Evolutionary conservation across 225 moss, liverwort and hornwort genomes (phyloP), one percentile per base, ranked within the genome.

Genomic region (Pleurozium schreberi): DNA sequence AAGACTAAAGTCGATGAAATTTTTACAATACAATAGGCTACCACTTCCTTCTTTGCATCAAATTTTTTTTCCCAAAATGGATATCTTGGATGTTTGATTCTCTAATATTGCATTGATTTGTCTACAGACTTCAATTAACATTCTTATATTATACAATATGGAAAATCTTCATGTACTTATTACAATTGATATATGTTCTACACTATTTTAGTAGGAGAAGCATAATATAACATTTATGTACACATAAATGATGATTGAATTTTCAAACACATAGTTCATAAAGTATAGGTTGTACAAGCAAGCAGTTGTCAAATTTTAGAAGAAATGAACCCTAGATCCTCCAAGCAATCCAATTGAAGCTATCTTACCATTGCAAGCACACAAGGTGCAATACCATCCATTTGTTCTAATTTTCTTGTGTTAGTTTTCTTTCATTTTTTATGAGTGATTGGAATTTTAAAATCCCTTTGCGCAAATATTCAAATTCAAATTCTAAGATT

Each of bases 201-300:
- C 8, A 52, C 3, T 52, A 50, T 0, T 50, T 50, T 21, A 34
- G 5, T 76, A 14, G 22, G 9, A 36, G 0, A 3, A 55, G 9
- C 55, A 38, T 55, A 38, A 16, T 26, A 25, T 55, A 38, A 26
- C 2, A n/a, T 53, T 77, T 5, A 38, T 26, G 0, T 38, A 77
- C 0, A 25, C 1, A 55, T 25, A 15, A 11, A 78, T 55, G 27
- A 5, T n/a, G 17, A 17, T n/a, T 0, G 0, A 79, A n/a, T 15
- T 57, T 78, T 57, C 6, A 57, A 77, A 38, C 25, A 38, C 25
- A 12, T 28, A 36, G 3, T 36, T 77, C 12, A 23, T 53, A 9
- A 76, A 53, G 22, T 36, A 28, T 27, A 40, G 2, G 8, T 40
- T 80, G 28, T 58, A 6, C 12, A 40, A 18, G 5, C 12, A 57